These are phyloP conservation scores for Macadamia integrifolia DNA, from an alignment of 164 flowering plant species.

Conservation along the genomic window DNA sequence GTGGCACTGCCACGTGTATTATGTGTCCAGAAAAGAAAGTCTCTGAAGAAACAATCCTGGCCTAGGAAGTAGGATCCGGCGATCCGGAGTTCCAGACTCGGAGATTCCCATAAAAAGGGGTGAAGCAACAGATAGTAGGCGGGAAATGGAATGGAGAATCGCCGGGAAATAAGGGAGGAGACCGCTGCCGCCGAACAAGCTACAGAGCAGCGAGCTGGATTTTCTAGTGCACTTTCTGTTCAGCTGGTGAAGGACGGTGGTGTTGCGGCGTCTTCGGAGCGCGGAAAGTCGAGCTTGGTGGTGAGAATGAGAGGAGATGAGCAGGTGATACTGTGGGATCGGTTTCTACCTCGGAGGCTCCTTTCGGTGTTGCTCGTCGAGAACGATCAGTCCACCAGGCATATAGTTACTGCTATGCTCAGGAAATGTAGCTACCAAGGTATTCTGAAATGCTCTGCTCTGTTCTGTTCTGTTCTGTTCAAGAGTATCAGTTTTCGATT, in stretches of 20 bases:
- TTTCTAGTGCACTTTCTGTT: neutral
- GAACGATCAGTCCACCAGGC: conserved; percentile 69
- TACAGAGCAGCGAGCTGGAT: neutral
- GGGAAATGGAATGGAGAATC: conserved; percentile 1
- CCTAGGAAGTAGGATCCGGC: too few species aligned
- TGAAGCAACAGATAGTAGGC: too few species aligned
- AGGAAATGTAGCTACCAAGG: conserved; percentile 81
- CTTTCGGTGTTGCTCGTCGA: conserved; percentile 70
- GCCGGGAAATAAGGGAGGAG: neutral
- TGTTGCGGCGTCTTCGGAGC: conserved; percentile 1
- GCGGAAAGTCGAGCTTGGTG: neutral
- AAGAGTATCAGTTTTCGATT: too few species aligned
- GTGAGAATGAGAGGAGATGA: conserved; percentile 8
- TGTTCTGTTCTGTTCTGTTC: neutral
- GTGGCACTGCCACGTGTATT: too few species aligned
- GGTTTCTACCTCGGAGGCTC: conserved; percentile 54
- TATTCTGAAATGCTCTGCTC: conserved; percentile 3
- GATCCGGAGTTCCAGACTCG: too few species aligned
- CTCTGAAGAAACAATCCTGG: too few species aligned
- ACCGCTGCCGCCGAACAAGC: neutral
- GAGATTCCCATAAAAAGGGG: too few species aligned
- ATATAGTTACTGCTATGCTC: conserved; percentile 66
- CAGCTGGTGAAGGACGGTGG: neutral
- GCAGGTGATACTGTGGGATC: conserved; percentile 54
- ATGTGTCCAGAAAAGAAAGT: too few species aligned